Base-by-base conservation (phyloP, 805 yeast genomes). In the Ogataea philodendri region DNA sequence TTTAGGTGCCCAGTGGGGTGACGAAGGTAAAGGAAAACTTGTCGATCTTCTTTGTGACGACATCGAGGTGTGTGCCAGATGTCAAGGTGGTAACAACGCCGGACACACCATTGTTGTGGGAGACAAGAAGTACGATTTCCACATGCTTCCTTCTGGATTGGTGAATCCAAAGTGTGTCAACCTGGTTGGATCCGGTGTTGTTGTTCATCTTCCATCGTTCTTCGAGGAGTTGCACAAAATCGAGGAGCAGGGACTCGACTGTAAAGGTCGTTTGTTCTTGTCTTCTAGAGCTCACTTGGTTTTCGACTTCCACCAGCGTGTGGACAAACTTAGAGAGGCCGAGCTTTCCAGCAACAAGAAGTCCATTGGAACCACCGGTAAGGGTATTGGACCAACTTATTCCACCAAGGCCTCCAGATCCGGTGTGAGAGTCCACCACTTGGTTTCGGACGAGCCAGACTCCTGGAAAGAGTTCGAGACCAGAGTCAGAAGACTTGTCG, bases 1-100 rank as follows among this genome's bases (percentile, higher is more conserved):
- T 37, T 74, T 93, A 55, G 99, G 99, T 41, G 71, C 97, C 66
- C 99, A 93, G 67, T 93, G 99, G 99, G 99, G 99, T 48, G 99
- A 93, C 60, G 99, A 93, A 77, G 99, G 99, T 60, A 93, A 93
- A 62, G 99, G 99, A 41, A 93, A 93, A 66, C 75, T 93, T 41
- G 99, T 93, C 32, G 98, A 93, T 62, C 70, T 93, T 38, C 74
- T 93, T 34, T 94, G 97, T 66, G 97, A 90, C 55, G 80, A 86
- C 49, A 83, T 93, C 53, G 97, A 93, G 51, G 90, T 93, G 26
- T 94, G 97, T 62, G 97, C 97, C 18, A 78, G 99, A 62, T 90
- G 97, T 67, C 89, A 84, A 60, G 99, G 99, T 65, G 99, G 99
- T 58, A 93, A 93, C 72, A 93, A 93, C 60, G 99, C 99, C 18